Conservation (phyloP, 1,139 yeast genomes). For the Hemisphaericaspora subhashii region DNA sequence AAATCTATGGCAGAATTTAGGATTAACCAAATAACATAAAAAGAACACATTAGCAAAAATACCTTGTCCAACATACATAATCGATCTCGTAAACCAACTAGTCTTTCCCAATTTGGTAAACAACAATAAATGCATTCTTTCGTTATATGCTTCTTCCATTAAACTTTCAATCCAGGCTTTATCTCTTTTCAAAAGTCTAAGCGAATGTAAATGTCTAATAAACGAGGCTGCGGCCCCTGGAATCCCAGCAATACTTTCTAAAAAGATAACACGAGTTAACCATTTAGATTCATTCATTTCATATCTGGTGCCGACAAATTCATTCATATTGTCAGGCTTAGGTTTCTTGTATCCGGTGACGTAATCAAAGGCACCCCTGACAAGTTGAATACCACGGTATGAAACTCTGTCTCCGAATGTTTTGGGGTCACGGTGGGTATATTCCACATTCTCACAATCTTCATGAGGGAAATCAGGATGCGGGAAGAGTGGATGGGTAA, state of each 20-base stretch:
- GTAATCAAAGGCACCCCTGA: conserved; percentile 56
- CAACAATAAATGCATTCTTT: conserved; percentile 73
- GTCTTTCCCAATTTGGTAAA: conserved; percentile 69
- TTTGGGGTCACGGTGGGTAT: conserved; percentile 55
- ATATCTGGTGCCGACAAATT: conserved; percentile 47
- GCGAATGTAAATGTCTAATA: conserved; percentile 62
- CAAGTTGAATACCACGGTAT: conserved; percentile 39
- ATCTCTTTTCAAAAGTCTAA: conserved; percentile 62
- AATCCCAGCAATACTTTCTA: conserved; percentile 76
- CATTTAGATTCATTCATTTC: conserved; percentile 65
- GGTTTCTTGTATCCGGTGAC: conserved; percentile 68
- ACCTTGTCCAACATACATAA: conserved; percentile 70
- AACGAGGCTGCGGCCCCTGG: conserved; percentile 80
- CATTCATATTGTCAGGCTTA: conserved; percentile 27
- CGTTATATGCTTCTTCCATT: conserved; percentile 76
- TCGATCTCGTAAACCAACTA: conserved; percentile 53
- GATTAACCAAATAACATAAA: conserved; percentile 56
- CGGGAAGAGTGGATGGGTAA: conserved; percentile 52
- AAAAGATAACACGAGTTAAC: conserved; percentile 66
- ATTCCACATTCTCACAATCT: conserved; percentile 48
- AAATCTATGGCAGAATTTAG: conserved; percentile 70
- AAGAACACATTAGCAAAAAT: conserved; percentile 69
- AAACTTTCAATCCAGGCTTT: conserved; percentile 78
- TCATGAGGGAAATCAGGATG: conserved; percentile 52
- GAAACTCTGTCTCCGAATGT: conserved; percentile 56